Evolutionary conservation across 2,329 filamentous ascomycete genomes (phyloP), one percentile per base, ranked within the genome.

Genomic region (Leptographium radiaticola): DNA sequence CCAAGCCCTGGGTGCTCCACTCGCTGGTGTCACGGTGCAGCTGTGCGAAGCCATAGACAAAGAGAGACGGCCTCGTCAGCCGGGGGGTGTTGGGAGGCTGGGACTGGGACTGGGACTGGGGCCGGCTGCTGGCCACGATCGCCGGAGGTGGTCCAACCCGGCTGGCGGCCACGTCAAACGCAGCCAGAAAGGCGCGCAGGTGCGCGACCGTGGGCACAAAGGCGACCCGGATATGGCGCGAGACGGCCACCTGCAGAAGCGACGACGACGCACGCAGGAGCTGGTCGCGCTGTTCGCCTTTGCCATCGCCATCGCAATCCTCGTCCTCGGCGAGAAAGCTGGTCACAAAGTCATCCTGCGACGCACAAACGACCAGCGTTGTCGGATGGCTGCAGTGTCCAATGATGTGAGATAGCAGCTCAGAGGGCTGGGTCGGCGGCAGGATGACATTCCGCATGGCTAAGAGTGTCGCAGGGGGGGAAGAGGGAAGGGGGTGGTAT

Each of bases 121-220:
- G 42, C 43, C 16, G 34, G 3, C 52, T 36, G 51, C 60, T 50
- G 25, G 25, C 25, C 33, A 53, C 50, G 49, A 57, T 8, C 15
- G n/a, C 33, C 16, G 71, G 70, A 2, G 74, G 74, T 2, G 68
- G 55, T 0, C 66, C 56, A 0, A 71, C 61, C 16, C 60, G 65
- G 10, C 71, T 70, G 53, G 70, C 64, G 1, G 60, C 58, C 2
- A 66, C 58, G 18, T 68, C 68, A 56, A 80, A 76, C 51, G 79
- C 74, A 44, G 84, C 74, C 18, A 96, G 74, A 62, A 84, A 87
- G 39, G 87, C 87, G 53, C 88, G 83, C 8, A 95, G 77, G 65
- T 87, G 83, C 25, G 86, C 81, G 53, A 93, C 76, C 2, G 85
- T 88, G 0, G 87, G 81, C 53, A 81, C 78, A 68, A 94, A 96